These are phyloP conservation scores for Suillus ampliporus DNA, from an alignment of 768 basidiomycete species.

Conservation along the genomic window DNA sequence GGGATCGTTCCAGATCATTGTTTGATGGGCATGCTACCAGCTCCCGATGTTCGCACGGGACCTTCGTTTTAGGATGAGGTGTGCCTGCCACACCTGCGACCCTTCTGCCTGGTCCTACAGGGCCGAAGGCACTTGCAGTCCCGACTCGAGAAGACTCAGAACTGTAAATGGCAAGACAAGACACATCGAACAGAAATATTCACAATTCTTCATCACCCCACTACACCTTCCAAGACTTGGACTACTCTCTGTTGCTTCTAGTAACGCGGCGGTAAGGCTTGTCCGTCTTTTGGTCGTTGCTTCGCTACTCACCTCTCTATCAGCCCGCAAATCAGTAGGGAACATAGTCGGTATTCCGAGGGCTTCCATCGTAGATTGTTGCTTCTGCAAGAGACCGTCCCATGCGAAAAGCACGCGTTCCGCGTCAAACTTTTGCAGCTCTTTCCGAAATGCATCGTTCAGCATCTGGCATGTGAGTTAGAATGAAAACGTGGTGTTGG, in stretches of 20 bases:
- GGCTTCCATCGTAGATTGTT: slow-evolving; percentile 66
- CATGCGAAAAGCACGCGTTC: slow-evolving; percentile 75
- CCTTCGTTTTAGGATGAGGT: neutral
- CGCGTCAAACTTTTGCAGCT: slow-evolving; percentile 70
- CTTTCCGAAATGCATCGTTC: slow-evolving; percentile 64
- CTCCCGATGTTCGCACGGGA: neutral
- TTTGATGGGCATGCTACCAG: neutral
- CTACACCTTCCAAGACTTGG: slow-evolving; percentile 66
- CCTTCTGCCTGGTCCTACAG: too few relatives aligned
- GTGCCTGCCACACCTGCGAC: too few relatives aligned
- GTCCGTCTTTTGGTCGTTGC: neutral
- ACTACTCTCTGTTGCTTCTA: slow-evolving; percentile 76
- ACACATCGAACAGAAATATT: neutral
- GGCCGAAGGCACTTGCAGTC: neutral
- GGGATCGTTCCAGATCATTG: neutral
- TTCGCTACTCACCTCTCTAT: slow-evolving; percentile 58
- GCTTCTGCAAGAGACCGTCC: slow-evolving; percentile 74
- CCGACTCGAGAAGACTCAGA: too few relatives aligned
- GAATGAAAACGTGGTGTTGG: slow-evolving; percentile 14
- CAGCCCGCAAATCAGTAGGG: slow-evolving; percentile 49
- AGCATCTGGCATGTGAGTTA: slow-evolving; percentile 37
- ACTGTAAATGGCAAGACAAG: neutral
- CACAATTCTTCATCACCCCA: slow-evolving; percentile 24
- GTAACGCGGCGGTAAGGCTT: slow-evolving; percentile 9
- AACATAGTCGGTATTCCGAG: slow-evolving; percentile 78